Percentiles rank a stretch among this genome's conserved stretches.
phyloP scores from a whole-genome alignment of 768 basidiomycete species.

The Mycena epipterygia region DNA sequence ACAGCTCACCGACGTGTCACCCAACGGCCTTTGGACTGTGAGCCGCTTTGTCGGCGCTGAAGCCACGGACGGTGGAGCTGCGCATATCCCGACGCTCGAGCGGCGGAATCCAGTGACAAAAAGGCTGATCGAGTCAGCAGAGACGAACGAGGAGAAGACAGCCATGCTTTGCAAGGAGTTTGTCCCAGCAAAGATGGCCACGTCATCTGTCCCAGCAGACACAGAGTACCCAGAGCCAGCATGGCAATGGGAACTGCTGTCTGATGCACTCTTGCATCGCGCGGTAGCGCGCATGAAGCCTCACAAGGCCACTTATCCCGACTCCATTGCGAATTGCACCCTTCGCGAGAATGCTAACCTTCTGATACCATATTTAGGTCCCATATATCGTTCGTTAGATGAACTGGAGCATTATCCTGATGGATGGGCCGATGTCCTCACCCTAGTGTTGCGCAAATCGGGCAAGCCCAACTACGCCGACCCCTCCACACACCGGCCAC shows the following conservation, averaged over 20 bases:
- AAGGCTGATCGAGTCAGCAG: not conserved
- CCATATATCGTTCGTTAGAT: conserved; percentile 44
- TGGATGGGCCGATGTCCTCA: conserved; percentile 42
- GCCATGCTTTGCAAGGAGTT: conserved; percentile 40
- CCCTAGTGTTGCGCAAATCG: conserved; percentile 51
- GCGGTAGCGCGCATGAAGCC: conserved; percentile 46
- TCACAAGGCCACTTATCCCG: conserved; percentile 49
- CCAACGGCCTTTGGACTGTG: conserved; percentile 39
- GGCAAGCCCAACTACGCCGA: conserved; percentile 35
- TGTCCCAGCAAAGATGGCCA: conserved; percentile 41
- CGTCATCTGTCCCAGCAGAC: conserved; percentile 6
- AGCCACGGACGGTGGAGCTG: conserved; percentile 42
- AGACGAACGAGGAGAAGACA: conserved; percentile 44
- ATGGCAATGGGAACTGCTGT: conserved; percentile 36
- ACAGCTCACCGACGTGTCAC: not conserved
- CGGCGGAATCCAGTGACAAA: not conserved
- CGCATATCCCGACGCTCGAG: conserved; percentile 43
- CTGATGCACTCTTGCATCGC: conserved; percentile 40
- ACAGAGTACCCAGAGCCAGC: conserved; percentile 44
- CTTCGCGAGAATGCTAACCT: conserved; percentile 40
- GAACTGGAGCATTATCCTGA: conserved; percentile 35
- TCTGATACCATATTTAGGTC: conserved; percentile 41
- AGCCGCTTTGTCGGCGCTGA: conserved; percentile 36
- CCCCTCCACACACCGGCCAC: conserved; percentile 48
- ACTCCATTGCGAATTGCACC: conserved; percentile 47